Conservation (phyloP, 2,329 filamentous ascomycete genomes). For the Hypoxylon sp. region DNA sequence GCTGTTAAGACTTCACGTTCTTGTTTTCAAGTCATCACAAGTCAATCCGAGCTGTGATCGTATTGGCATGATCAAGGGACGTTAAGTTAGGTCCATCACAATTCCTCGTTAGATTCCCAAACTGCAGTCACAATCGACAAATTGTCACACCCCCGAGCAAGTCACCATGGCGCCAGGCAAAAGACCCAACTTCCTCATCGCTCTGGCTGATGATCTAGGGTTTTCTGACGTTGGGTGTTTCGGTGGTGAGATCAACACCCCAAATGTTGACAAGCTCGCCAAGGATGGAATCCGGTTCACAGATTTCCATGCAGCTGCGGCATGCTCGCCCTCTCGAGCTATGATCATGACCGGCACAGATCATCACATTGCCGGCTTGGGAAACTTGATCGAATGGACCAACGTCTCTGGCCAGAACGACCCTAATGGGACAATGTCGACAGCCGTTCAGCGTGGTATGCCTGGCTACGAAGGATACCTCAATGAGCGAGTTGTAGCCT, state of each 20-base stretch:
- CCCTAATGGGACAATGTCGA: conserved; percentile 50
- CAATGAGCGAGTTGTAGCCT: conserved; percentile 68
- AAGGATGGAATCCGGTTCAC: conserved; percentile 68
- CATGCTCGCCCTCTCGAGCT: conserved; percentile 73
- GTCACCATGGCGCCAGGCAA: conserved; percentile 45
- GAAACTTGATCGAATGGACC: conserved; percentile 68
- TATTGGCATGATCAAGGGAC: not conserved
- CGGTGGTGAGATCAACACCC: conserved; percentile 71
- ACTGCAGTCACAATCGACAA: not conserved
- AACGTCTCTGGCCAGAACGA: conserved; percentile 53
- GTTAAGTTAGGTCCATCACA: not conserved
- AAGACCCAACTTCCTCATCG: conserved; percentile 70
- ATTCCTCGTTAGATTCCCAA: not conserved
- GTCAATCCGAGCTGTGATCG: not conserved
- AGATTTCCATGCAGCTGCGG: conserved; percentile 73
- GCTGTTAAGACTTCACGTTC: not conserved
- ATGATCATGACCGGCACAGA: conserved; percentile 77
- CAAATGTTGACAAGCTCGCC: conserved; percentile 67
- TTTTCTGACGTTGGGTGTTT: conserved; percentile 71
- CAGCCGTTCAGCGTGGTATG: conserved; percentile 63
- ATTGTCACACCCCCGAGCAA: not conserved
- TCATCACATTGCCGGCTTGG: conserved; percentile 69
- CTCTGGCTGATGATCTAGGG: conserved; percentile 70
- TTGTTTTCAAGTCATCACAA: not conserved
- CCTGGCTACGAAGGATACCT: conserved; percentile 74